A percentile compares a stretch with the other conserved stretches of the same genome.
Conservation (phyloP, 768 basidiomycete species). For the Pholiota microspora region DNA sequence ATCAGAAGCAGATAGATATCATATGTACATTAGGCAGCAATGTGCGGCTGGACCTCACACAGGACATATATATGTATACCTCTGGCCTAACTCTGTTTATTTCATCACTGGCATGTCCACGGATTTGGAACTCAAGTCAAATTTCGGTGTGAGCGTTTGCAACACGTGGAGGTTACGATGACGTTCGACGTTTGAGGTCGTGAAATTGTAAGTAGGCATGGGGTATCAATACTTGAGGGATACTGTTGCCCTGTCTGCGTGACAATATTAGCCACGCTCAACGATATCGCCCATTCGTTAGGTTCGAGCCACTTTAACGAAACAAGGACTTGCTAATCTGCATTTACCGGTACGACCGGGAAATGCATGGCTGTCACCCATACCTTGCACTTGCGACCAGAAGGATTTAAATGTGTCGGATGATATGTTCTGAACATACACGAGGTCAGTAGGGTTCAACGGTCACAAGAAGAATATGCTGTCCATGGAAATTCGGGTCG, state of each 20-base stretch:
- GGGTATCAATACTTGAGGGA: background rate
- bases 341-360: constrained; percentile 6
- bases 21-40: background rate
- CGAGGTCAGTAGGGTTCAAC: constrained; percentile 7
- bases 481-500: background rate
- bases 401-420: constrained; percentile 1
- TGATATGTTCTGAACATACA: constrained; percentile 1
- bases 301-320: background rate
- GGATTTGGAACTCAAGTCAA: background rate
- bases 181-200: constrained; percentile 1
- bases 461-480: constrained; percentile 1
- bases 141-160: background rate
- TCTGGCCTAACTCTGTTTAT: background rate
- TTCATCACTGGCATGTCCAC: background rate
- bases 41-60: background rate
- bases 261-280: background rate
- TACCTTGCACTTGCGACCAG: background rate
- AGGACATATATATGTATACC: background rate
- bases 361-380: background rate
- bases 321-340: background rate
- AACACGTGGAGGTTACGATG: background rate
- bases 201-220: background rate
- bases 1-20: background rate
- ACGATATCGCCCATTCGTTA: background rate
- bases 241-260: background rate